A percentile compares a stretch with the other conserved stretches of the same genome.
Evolutionary conservation across 2,329 filamentous ascomycete species (phyloP).

Genomic region (Periglandula ipomoeae): DNA sequence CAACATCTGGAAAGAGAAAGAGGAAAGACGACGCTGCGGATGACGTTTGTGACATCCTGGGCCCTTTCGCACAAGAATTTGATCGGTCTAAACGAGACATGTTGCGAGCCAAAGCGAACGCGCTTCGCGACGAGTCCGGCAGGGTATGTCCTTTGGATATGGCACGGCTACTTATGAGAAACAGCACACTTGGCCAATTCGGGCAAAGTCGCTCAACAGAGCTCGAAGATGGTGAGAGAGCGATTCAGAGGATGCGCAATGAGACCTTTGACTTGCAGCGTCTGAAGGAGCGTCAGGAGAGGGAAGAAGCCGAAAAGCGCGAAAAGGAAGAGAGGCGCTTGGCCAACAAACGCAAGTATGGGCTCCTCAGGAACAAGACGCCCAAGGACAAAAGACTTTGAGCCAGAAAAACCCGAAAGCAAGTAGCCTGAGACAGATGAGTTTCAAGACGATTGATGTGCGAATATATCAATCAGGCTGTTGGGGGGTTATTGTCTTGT

Average conservation of each 20-base stretch:
- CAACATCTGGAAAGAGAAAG: neutral
- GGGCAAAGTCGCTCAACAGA: constrained; percentile 8
- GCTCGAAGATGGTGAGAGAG: constrained; percentile 12
- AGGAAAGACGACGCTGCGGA: neutral
- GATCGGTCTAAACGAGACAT: constrained; percentile 1
- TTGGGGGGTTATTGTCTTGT: too few relatives aligned
- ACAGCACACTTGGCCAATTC: constrained; percentile 4
- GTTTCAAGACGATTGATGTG: too few relatives aligned
- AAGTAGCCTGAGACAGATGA: too few relatives aligned
- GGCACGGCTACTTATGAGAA: constrained; percentile 13
- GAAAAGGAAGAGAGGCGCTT: constrained; percentile 13
- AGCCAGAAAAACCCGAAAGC: too few relatives aligned
- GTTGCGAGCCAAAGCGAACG: neutral
- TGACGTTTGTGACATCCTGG: neutral
- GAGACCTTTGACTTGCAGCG: constrained; percentile 11
- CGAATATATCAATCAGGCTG: too few relatives aligned
- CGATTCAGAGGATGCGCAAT: constrained; percentile 13
- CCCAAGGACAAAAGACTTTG: too few relatives aligned
- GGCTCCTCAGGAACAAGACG: constrained; percentile 12
- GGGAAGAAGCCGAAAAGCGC: constrained; percentile 10
- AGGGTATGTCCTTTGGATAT: constrained; percentile 12
- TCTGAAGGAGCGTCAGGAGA: constrained; percentile 10
- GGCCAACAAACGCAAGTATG: constrained; percentile 16
- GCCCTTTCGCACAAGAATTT: constrained; percentile 1
- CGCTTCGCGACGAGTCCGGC: constrained; percentile 10